Conservation (phyloP, 148 eudicot genomes). For the Chenopodium album region DNA sequence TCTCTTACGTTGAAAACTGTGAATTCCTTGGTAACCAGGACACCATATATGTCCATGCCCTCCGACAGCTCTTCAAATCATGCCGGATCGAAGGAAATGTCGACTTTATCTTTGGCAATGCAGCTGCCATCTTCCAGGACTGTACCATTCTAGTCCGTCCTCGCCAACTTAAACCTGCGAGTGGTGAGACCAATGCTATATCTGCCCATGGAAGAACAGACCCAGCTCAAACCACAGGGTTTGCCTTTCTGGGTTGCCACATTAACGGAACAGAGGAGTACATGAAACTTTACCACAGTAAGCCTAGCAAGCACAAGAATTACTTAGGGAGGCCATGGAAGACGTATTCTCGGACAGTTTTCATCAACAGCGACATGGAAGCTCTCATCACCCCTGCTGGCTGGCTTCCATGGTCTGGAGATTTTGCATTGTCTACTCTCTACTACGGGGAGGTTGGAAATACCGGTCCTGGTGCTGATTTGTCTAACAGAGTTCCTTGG, state of each 20-base stretch:
- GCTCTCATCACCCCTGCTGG: conserved; percentile 37
- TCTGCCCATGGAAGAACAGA: conserved; percentile 34
- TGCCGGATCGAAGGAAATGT: conserved; percentile 38
- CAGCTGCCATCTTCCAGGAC: conserved; percentile 40
- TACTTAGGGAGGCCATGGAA: conserved; percentile 56
- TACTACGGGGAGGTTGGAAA: conserved; percentile 49
- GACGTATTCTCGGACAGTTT: conserved; percentile 46
- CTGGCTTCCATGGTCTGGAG: conserved; percentile 52
- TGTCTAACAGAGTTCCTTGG: conserved; percentile 31
- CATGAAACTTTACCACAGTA: conserved; percentile 27
- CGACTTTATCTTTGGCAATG: conserved; percentile 42
- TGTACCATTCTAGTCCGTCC: conserved; percentile 35
- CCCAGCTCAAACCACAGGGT: conserved; percentile 37
- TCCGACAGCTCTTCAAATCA: conserved; percentile 33
- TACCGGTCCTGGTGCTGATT: conserved; percentile 25
- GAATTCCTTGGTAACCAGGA: conserved; percentile 39
- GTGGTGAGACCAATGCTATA: conserved; percentile 32
- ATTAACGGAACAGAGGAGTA: conserved; percentile 35
- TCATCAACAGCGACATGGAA: conserved; percentile 40
- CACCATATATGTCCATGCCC: conserved; percentile 36
- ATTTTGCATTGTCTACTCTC: conserved; percentile 44
- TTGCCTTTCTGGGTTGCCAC: conserved; percentile 28
- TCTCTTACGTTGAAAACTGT: conserved; percentile 34
- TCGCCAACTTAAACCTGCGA: conserved; percentile 29
- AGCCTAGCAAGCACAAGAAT: conserved; percentile 30